phyloP scores from a whole-genome alignment of 495 filamentous ascomycete genomes.

The Glonium stellatum region DNA sequence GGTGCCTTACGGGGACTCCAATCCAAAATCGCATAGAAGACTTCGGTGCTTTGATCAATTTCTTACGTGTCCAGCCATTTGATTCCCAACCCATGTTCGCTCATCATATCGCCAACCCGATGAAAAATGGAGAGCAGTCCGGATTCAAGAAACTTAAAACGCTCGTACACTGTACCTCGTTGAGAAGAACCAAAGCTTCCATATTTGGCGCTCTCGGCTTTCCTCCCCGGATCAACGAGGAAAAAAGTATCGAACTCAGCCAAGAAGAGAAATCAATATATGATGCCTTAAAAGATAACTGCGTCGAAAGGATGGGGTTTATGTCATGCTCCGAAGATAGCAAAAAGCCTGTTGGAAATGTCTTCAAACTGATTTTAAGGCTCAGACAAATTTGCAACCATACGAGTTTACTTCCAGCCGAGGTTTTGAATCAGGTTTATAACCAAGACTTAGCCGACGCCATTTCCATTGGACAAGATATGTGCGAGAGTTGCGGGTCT shows the following conservation, averaged over 20 bases:
- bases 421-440: constrained; percentile 7
- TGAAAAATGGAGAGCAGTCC: constrained; percentile 1
- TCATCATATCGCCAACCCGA: not conserved
- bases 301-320: no score
- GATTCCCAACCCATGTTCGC: not conserved
- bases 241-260: constrained; percentile 19
- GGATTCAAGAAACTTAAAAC: constrained; percentile 21
- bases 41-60: constrained; percentile 18
- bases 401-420: constrained; percentile 27
- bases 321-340: no score
- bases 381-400: constrained; percentile 33
- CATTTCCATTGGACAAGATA: no score
- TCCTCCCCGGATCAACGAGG: constrained; percentile 20
- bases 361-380: constrained; percentile 27
- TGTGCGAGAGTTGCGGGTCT: no score
- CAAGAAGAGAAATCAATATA: constrained; percentile 26
- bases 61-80: constrained; percentile 13
- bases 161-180: constrained; percentile 28
- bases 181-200: constrained; percentile 27
- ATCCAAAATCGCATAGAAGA: constrained; percentile 27
- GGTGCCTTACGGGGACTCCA: constrained; percentile 26
- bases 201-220: constrained; percentile 7
- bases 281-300: constrained; percentile 18
- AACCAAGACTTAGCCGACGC: no score
- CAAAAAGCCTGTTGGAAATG: constrained; percentile 17